Percentiles rank a stretch among this genome's conserved stretches.
Evolutionary conservation across 176 grass and related monocot species (phyloP).

Genomic region (Phoenix dactylifera): DNA sequence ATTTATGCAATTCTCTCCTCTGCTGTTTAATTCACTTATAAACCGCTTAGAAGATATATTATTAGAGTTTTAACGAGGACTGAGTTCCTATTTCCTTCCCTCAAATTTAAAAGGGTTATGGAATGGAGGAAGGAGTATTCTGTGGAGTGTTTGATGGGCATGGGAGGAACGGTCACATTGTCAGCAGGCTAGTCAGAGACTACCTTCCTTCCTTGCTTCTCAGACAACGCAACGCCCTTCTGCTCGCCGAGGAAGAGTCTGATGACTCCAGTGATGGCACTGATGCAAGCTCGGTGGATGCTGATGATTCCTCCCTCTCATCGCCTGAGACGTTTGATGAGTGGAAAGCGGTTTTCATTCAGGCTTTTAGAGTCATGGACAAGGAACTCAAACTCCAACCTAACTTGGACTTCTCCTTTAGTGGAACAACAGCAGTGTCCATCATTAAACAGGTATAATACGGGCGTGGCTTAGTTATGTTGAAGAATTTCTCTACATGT

Average conservation of each 20-base stretch:
- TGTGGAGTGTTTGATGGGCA: constrained; percentile 97
- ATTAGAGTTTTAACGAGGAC: not conserved
- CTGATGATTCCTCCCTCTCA: constrained; percentile 19
- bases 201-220: constrained; percentile 72
- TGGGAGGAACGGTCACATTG: constrained; percentile 47
- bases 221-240: constrained; percentile 45
- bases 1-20: too few relatives aligned
- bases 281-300: constrained; percentile 2
- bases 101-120: constrained; percentile 48
- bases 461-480: too few relatives aligned
- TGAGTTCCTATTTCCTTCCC: not conserved
- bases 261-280: constrained; percentile 5
- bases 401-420: constrained; percentile 47
- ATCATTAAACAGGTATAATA: constrained; percentile 70
- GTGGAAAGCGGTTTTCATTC: constrained; percentile 59
- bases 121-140: constrained; percentile 79
- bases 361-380: constrained; percentile 71
- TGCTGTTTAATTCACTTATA: too few relatives aligned
- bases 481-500: too few relatives aligned
- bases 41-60: not conserved
- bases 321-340: constrained; percentile 55
- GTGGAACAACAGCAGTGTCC: constrained; percentile 82
- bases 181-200: constrained; percentile 70
- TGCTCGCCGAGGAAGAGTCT: constrained; percentile 16
- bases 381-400: constrained; percentile 59